Percentiles rank a stretch among this genome's conserved stretches.
Evolutionary conservation across 2,329 filamentous ascomycete species (phyloP).

Genomic region (Boeremia lycopersici): DNA sequence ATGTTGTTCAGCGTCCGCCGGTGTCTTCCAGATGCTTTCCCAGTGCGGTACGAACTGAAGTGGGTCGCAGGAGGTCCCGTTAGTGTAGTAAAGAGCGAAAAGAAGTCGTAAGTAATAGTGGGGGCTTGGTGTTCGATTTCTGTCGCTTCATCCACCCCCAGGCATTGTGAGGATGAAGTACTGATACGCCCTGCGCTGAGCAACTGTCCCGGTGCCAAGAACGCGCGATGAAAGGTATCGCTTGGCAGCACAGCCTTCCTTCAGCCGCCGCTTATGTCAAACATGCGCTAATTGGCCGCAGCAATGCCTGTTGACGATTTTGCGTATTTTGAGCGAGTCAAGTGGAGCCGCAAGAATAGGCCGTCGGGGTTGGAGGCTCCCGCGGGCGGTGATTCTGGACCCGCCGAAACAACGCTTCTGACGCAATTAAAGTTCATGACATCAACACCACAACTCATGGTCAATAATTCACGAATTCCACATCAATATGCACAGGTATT

Average conservation of each 20-base stretch:
- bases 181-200: not conserved
- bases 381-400: too few species aligned
- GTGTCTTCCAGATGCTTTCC: too few species aligned
- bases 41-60: too few species aligned
- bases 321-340: not conserved
- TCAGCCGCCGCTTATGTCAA: constrained; percentile 2
- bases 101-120: not conserved
- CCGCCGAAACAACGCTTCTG: not conserved
- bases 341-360: not conserved
- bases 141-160: not conserved
- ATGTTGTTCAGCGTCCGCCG: not conserved
- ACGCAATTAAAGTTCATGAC: not conserved
- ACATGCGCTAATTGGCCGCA: not conserved
- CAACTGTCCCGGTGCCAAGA: not conserved
- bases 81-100: not conserved
- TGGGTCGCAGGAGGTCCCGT: too few species aligned
- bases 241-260: constrained; percentile 1
- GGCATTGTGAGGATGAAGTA: not conserved
- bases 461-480: not conserved
- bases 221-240: not conserved
- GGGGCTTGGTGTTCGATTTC: not conserved
- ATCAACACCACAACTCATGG: not conserved
- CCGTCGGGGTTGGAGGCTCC: not conserved
- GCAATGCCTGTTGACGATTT: not conserved
- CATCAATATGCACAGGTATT: not conserved